Base-by-base conservation (phyloP, 768 basidiomycete genomes). In the Candolleomyces aberdarensis region DNA sequence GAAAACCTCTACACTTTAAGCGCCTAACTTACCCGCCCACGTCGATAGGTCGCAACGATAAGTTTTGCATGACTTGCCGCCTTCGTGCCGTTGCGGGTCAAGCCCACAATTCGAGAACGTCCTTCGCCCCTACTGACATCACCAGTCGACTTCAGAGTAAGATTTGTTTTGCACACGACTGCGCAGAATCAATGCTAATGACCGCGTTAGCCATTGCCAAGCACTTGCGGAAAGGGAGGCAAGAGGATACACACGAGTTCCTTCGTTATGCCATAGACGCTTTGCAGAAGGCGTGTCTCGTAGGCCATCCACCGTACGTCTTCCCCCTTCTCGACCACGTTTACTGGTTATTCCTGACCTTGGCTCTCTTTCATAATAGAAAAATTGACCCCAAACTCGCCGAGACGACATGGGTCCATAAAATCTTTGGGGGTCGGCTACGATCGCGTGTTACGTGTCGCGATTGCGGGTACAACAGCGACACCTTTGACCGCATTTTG, bases 171-270 rank as follows among this genome's bases (percentile, higher is more conserved):
- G 26, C 49, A 14, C 14, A 39, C 48, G 9, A 20, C 40, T 51
- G 19, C 58, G 10, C n/a, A n/a, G 5, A 48, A 39, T 56, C 22
- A 46, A 29, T 40, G n/a, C 31, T 43, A 65, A 29, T 19, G 47
- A 66, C 48, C 59, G 26, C 53, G 48, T 10, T 62, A 98, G 94
- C 80, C 8, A 95, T 98, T 61, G 95, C 95, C 15, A 95, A 94
- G 71, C 88, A 92, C 67, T 87, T 98, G 85, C 85, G 88, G 46
- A 84, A 77, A 74, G 94, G 93, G n/a, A 79, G 94, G 66, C 97
- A 99, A 72, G 97, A 99, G 70, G 97, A 99, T 71, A 88, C 97
- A 9, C 97, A 99, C 70, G 97, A 99, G 74, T 98, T 98, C 70
- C 85, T 99, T 53, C 88, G 97, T 36, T 97, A 96, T 73, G 87